Base-by-base conservation (phyloP, 2,329 filamentous ascomycete genomes). In the Aspergillus ibericus region DNA sequence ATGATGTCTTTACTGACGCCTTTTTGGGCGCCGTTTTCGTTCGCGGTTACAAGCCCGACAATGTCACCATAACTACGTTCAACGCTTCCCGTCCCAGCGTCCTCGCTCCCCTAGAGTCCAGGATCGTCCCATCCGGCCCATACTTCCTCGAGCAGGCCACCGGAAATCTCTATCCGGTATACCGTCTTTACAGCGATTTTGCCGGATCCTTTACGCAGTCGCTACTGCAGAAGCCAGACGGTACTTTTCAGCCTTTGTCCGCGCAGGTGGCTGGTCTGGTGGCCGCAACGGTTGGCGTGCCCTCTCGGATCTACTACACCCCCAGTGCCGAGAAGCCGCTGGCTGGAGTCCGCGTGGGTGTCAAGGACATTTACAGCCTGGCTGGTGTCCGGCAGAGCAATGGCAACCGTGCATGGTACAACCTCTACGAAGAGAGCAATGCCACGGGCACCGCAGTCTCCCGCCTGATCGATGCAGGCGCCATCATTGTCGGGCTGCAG, bases 281-380 rank as follows among this genome's bases (percentile, higher is more conserved):
- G 1, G 53, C 78, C 56, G 60, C 79, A 20, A 80, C 75, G 9
- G 76, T 81, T 36, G 80, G 75, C 12, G 85, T 88, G 0, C 85
- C 85, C 2, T 88, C 85, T 1, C 78, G 85, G 5, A 74, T 88
- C 0, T 88, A 87, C 72, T 85, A 77, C 70, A 82, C 78, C 2
- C 80, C 77, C 50, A 67, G 62, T 2, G 9, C 20, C 0, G 51
- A 62, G 9, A 59, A 65, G n/a, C 85, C 85, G 1, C 75, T 88
- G 0, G 82, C 83, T 6, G 86, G 87, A 25, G 80, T 87, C 3
- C 79, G 86, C 15, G 69, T 88, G 1, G 85, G 81, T 1, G 78
- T 88, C 56, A 89, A 89, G 67, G 86, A 89, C 64, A 83, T 87
- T 35, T 85, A 81, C 65, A 78, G 85, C 62, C 74, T 88, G 44